Base-by-base conservation (phyloP, 2,329 filamentous ascomycete genomes). In the Nigrograna mackinnonii region DNA sequence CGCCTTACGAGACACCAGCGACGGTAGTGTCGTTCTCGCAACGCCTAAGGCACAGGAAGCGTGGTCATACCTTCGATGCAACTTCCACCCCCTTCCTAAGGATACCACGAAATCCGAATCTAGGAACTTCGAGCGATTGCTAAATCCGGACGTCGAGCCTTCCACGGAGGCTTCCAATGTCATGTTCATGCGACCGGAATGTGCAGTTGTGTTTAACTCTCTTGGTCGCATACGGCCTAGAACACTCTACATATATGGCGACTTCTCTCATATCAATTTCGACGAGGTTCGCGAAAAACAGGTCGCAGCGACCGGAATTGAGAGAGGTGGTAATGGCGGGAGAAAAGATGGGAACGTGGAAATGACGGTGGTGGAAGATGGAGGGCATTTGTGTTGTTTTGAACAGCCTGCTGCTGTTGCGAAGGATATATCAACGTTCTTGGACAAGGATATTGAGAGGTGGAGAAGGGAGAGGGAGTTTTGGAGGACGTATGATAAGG, bases 31-130 rank as follows among this genome's bases (percentile, higher is more conserved):
- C 2, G 38, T 16, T 13, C 41, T 58, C 5, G 36, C 45, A 5
- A 58, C 52, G 4, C 49, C 52, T 18, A 54, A 52, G 43, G 44
- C 49, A 5, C 50, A 58, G 36, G 50, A 54, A 41, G 50, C 54
- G 3, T 58, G 54, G 54, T 37, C 49, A 7, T 58, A 48, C 20
- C 39, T 52, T 4, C 44, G 52, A 5, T 39, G 43, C 3, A 50
- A 43, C 22, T 48, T 54, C 21, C 35, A 44, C 4, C 31, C 47
- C 3, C 9, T 52, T 2, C 34, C 39, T 3, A 33, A 47, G 11
- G 52, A 52, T 24, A 42, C 33, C n/a, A 22, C 31, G 21, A 33
- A 7, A 9, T 7, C 26, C 12, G 44, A 49, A n/a, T 41, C 47
- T 5, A 43, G 46, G 28, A 16, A 39, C 14, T 34, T 19, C 26